phyloP scores from a whole-genome alignment of 2,329 filamentous ascomycete species.

The Pseudogymnoascus sp. region DNA sequence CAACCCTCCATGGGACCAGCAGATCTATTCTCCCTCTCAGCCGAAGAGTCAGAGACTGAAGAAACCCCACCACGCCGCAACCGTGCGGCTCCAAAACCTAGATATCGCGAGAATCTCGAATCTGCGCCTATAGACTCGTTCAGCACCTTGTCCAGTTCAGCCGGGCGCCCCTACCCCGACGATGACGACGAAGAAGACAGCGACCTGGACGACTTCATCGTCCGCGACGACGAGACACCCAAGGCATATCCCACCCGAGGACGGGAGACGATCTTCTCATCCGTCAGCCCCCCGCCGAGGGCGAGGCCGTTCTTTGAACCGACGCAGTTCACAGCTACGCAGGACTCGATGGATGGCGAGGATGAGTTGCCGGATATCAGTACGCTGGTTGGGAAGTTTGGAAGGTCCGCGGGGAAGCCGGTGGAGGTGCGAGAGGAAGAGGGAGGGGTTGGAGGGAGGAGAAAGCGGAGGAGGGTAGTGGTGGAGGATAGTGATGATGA shows the following conservation, averaged over 20 bases:
- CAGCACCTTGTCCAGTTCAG: slow-evolving; percentile 30
- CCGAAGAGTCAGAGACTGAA: not conserved
- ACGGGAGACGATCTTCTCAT: not conserved
- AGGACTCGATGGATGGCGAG: slow-evolving; percentile 34
- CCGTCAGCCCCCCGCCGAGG: slow-evolving; percentile 6
- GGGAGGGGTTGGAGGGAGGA: not conserved
- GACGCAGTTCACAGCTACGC: slow-evolving; percentile 32
- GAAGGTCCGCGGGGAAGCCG: not conserved
- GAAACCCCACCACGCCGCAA: not conserved
- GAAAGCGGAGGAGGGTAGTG: slow-evolving; percentile 4
- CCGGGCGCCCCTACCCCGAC: not conserved
- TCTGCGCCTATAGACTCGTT: slow-evolving; percentile 19
- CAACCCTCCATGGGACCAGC: not conserved
- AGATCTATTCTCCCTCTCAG: not conserved
- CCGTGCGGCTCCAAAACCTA: not conserved
- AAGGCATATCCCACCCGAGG: slow-evolving; percentile 2
- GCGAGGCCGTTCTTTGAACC: slow-evolving; percentile 33
- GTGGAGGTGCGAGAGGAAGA: not conserved
- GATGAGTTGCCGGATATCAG: slow-evolving; percentile 21
- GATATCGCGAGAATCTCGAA: not conserved
- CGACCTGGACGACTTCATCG: slow-evolving; percentile 50
- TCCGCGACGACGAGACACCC: slow-evolving; percentile 30
- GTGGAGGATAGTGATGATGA: slow-evolving; percentile 7
- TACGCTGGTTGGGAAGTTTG: not conserved
- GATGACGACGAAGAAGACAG: slow-evolving; percentile 41